Percentiles rank a stretch among this genome's conserved stretches.
Evolutionary conservation across 1,284 basidiomycete species (phyloP).

Genomic region (Spongiforma sp.): DNA sequence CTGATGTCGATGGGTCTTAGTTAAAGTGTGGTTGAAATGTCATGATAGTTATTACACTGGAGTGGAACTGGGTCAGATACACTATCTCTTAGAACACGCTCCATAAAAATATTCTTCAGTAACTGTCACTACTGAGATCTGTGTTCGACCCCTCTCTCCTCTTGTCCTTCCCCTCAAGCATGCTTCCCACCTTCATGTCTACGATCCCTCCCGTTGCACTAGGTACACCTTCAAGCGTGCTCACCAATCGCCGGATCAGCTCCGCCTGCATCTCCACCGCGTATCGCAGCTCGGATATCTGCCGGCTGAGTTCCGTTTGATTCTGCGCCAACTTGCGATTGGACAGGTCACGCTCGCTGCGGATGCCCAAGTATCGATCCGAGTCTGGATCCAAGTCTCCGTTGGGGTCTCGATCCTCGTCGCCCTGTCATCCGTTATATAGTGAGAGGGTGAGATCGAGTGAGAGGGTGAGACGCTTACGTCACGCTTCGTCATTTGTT

Average conservation of each 20-base stretch:
- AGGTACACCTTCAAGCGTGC: constrained; percentile 4
- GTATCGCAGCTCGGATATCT: constrained; percentile 59
- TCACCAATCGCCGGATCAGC: constrained; percentile 43
- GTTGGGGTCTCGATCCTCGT: constrained; percentile 4
- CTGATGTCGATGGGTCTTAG: too few relatives aligned
- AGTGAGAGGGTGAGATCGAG: too few relatives aligned
- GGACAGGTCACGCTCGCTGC: constrained; percentile 44
- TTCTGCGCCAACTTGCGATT: constrained; percentile 66
- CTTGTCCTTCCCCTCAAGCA: too few relatives aligned
- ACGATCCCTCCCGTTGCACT: too few relatives aligned
- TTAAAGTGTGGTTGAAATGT: too few relatives aligned
- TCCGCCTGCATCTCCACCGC: constrained; percentile 61
- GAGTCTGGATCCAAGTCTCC: constrained; percentile 1
- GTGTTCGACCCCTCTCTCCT: too few relatives aligned
- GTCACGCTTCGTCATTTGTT: constrained; percentile 65
- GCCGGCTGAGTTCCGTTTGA: constrained; percentile 63
- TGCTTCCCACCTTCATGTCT: too few relatives aligned
- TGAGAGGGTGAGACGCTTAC: constrained; percentile 35
- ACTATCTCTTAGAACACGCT: too few relatives aligned
- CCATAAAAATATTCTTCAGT: too few relatives aligned
- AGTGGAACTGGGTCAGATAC: too few relatives aligned
- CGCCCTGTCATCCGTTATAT: constrained; percentile 7
- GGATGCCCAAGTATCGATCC: constrained; percentile 15
- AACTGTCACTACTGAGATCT: too few relatives aligned
- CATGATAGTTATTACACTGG: too few relatives aligned